Conservation (phyloP, 176 grass and related monocot species). For the Cenchrus purpureus region DNA sequence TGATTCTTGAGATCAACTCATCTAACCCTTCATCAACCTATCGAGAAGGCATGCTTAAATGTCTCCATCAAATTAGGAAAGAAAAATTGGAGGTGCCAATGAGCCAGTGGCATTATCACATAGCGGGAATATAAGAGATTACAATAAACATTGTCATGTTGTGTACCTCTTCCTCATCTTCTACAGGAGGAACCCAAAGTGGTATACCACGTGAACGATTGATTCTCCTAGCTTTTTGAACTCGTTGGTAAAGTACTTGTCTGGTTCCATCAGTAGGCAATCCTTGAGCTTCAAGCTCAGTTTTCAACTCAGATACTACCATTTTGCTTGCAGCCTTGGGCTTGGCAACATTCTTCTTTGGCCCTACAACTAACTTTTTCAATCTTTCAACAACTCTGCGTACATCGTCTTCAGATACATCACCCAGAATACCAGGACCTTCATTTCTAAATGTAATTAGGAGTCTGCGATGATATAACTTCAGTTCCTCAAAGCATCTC, state of each 20-base stretch:
- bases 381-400: conserved; percentile 75
- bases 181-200: conserved; percentile 95
- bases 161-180: conserved; percentile 83
- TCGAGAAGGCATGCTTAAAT: conserved; percentile 36
- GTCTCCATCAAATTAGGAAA: conserved; percentile 17
- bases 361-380: conserved; percentile 73
- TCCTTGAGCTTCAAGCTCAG: conserved; percentile 92
- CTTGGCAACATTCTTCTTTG: conserved; percentile 78
- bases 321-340: conserved; percentile 99
- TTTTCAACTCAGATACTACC: conserved; percentile 92
- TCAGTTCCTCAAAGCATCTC: conserved; percentile 79
- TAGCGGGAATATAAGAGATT: conserved; percentile 5
- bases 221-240: conserved; percentile 98
- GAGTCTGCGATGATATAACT: conserved; percentile 77
- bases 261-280: conserved; percentile 94
- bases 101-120: conserved; percentile 10
- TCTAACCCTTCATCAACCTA: conserved; percentile 90
- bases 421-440: conserved; percentile 87
- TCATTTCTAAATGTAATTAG: conserved; percentile 80
- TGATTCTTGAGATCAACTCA: conserved; percentile 87
- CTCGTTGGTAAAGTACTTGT: conserved; percentile 93
- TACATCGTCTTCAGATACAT: conserved; percentile 76
- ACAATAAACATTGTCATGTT: conserved; percentile 25
- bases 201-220: conserved; percentile 90
- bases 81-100: conserved; percentile 13